Evolutionary conservation across 345 rosid genomes (phyloP).

Genomic region (Syzygium jambos): DNA sequence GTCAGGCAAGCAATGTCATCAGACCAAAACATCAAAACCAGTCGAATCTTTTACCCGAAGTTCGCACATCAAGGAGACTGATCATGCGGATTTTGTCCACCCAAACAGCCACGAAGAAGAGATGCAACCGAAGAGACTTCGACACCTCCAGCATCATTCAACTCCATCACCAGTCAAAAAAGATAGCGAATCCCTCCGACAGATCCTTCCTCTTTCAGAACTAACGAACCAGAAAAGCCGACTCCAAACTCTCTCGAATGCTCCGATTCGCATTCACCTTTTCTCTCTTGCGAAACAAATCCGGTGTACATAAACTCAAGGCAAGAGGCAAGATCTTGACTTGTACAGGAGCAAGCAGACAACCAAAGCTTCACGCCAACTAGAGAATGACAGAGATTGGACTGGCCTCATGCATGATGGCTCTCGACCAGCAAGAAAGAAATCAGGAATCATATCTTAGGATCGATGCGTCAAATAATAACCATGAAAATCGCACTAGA

Average conservation of each 20-base stretch:
- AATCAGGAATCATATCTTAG: neutral
- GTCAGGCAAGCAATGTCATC: too few relatives aligned
- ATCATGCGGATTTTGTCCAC: too few relatives aligned
- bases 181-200: too few relatives aligned
- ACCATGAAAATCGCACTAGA: neutral
- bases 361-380: neutral
- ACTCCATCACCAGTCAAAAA: too few relatives aligned
- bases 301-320: neutral
- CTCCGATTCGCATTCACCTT: neutral
- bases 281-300: neutral
- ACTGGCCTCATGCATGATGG: neutral
- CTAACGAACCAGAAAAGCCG: conserved; percentile 16
- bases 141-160: too few relatives aligned
- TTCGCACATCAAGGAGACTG: too few relatives aligned
- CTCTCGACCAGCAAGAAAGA: neutral
- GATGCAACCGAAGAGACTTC: too few relatives aligned
- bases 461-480: neutral
- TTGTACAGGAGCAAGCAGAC: neutral
- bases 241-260: neutral
- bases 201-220: too few relatives aligned
- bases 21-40: too few relatives aligned
- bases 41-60: too few relatives aligned
- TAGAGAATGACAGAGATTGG: neutral
- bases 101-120: too few relatives aligned
- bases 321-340: neutral